Evolutionary conservation across 2,329 filamentous ascomycete genomes (phyloP), one percentile per base, ranked within the genome.

Genomic region (Fusarium virguliforme): DNA sequence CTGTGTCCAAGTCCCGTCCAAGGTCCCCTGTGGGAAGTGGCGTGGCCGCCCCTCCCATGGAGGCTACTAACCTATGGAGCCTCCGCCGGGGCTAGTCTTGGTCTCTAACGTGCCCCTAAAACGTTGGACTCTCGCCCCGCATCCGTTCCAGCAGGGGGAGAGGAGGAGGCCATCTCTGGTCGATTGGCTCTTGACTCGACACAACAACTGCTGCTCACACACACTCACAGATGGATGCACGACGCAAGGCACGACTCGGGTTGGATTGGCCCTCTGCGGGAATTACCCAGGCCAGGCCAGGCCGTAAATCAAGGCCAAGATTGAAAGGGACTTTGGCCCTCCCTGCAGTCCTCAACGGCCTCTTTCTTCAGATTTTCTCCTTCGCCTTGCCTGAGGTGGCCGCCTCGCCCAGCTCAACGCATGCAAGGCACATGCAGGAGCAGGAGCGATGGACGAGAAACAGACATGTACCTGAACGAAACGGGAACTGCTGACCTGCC

Each of bases 191-290:
- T 15, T 38, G 53, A 40, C 53, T 55, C 34, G 53, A 55, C 53
- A 50, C 56, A 50, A 9, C 32, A 37, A 24, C 57, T 18, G 18
- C 18, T 18, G 18, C n/a, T 30, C 48, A 51, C 48, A 51, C 48
- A 51, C 43, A 43, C 55, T 28, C 50, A 13, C 54, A n/a, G 65
- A 28, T n/a, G 60, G 61, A 32, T 38, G 60, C 40, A 62, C 43
- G 55, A 67, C 67, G 50, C 62, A 70, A 71, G 67, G 67, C 63
- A 70, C 68, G 60, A 70, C 60, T 71, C 64, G 51, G 67, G 67
- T 35, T 55, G 68, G 64, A 71, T 71, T 71, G 68, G 68, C 26
- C 28, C 43, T 65, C 51, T 71, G 64, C 68, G 64, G 68, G 68
- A 65, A 68, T 68, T 71, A 58, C 62, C 18, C 30, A 37, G 32